Percentiles rank a stretch among this genome's conserved stretches.
These are phyloP conservation scores for Vigna trinervia DNA, from an alignment of 306 rosid species.

Conservation along the genomic window DNA sequence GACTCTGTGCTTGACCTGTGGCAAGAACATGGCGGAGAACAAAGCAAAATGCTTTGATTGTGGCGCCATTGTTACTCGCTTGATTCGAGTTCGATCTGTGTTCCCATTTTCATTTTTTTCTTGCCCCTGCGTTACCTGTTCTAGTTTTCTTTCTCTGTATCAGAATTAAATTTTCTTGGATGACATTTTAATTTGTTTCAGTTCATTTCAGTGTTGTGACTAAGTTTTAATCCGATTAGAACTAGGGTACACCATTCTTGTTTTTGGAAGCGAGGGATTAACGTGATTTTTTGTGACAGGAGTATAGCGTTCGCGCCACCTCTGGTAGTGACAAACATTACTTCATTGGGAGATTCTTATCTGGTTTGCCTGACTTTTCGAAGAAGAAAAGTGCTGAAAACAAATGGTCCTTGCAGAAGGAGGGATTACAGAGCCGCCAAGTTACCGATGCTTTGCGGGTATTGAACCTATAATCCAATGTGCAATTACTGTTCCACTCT, in stretches of 20 bases:
- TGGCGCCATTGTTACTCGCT: conserved; percentile 68
- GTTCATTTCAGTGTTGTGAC: not conserved
- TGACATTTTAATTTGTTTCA: not conserved
- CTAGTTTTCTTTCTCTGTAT: not conserved
- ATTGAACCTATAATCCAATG: conserved; percentile 30
- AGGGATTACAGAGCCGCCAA: conserved; percentile 83
- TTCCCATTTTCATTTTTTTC: not conserved
- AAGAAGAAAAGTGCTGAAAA: conserved; percentile 82
- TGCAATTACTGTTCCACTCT: not conserved
- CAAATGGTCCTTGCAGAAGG: conserved; percentile 79
- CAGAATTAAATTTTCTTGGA: not conserved
- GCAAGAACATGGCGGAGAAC: conserved; percentile 78
- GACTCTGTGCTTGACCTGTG: conserved; percentile 79
- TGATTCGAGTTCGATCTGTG: conserved; percentile 65
- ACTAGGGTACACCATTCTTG: not conserved
- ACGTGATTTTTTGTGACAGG: conserved; percentile 52
- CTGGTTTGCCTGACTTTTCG: conserved; percentile 82
- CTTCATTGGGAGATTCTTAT: conserved; percentile 76
- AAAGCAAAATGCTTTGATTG: conserved; percentile 73
- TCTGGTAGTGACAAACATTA: conserved; percentile 67
- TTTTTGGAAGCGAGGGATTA: not conserved
- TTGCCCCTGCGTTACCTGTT: too few species aligned
- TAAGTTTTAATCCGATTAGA: not conserved
- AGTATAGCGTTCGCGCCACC: conserved; percentile 83
- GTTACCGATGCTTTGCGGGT: conserved; percentile 73